phyloP scores from a whole-genome alignment of 305 asterid species.

The Solanum chacoense region DNA sequence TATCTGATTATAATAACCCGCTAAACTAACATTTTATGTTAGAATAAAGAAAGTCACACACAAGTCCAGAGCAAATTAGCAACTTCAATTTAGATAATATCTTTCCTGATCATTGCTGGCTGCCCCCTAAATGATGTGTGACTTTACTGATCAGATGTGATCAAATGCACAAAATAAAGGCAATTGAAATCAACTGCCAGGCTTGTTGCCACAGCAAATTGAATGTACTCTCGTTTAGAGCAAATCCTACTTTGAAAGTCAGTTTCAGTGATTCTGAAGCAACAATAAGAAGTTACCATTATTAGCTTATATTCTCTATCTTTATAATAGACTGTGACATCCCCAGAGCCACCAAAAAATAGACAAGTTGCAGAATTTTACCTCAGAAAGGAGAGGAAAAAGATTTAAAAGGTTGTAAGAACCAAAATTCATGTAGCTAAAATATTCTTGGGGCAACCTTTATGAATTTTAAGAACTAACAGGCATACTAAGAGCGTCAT shows the following conservation, averaged over 20 bases:
- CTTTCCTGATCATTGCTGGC: not conserved
- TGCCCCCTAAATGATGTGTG: not conserved
- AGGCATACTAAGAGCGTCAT: not conserved
- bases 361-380: not conserved
- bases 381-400: not conserved
- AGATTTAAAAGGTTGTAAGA: not conserved
- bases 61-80: not conserved
- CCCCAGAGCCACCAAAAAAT: not conserved
- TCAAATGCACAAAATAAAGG: not conserved
- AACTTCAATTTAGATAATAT: not conserved
- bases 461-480: not conserved
- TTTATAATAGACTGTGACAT: not conserved
- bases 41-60: not conserved
- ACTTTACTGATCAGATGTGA: not conserved
- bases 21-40: not conserved
- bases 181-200: not conserved
- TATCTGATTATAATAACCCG: not conserved
- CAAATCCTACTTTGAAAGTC: not conserved
- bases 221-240: not conserved
- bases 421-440: not conserved
- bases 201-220: not conserved
- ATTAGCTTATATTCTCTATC: not conserved
- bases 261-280: not conserved
- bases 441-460: not conserved
- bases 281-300: not conserved